phyloP scores from a whole-genome alignment of 2,329 filamentous ascomycete genomes.

The Fusarium nodosum region DNA sequence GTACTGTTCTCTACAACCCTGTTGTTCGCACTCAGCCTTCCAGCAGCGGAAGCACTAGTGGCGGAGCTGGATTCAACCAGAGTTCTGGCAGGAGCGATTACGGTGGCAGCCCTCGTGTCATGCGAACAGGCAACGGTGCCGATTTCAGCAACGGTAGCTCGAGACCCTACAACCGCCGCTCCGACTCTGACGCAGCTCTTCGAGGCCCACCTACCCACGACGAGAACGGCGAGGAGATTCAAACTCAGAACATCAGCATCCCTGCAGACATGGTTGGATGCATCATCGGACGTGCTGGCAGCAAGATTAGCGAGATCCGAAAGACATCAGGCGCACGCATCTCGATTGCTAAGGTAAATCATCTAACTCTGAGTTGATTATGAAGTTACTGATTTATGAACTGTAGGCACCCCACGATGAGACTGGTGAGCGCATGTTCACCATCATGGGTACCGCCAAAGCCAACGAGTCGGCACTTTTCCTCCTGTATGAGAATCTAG shows the following conservation, averaged over 20 bases:
- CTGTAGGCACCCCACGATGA: constrained; percentile 90
- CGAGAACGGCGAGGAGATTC: constrained; percentile 96
- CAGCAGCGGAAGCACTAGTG: constrained; percentile 60
- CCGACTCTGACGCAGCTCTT: constrained; percentile 82
- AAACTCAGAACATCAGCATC: constrained; percentile 99
- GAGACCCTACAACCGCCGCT: constrained; percentile 80
- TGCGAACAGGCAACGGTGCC: constrained; percentile 95
- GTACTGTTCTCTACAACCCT: constrained; percentile 97
- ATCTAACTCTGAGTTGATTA: not conserved
- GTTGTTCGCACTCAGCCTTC: constrained; percentile 84
- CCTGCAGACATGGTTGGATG: constrained; percentile 99
- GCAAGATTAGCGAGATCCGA: constrained; percentile 98
- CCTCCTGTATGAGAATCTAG: constrained; percentile 97
- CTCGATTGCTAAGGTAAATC: constrained; percentile 87
- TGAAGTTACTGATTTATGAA: constrained; percentile 14
- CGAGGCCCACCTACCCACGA: constrained; percentile 90
- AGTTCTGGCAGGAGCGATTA: constrained; percentile 67
- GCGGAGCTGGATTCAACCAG: constrained; percentile 54
- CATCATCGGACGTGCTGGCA: constrained; percentile 95
- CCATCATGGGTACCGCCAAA: constrained; percentile 94
- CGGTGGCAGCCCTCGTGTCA: constrained; percentile 77
- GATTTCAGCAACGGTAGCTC: constrained; percentile 88
- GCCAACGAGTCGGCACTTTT: constrained; percentile 97
- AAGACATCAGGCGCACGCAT: constrained; percentile 97
- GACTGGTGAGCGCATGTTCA: constrained; percentile 99